Conservation (phyloP, 78 protist genomes). For the Dictyostelium purpureum region DNA sequence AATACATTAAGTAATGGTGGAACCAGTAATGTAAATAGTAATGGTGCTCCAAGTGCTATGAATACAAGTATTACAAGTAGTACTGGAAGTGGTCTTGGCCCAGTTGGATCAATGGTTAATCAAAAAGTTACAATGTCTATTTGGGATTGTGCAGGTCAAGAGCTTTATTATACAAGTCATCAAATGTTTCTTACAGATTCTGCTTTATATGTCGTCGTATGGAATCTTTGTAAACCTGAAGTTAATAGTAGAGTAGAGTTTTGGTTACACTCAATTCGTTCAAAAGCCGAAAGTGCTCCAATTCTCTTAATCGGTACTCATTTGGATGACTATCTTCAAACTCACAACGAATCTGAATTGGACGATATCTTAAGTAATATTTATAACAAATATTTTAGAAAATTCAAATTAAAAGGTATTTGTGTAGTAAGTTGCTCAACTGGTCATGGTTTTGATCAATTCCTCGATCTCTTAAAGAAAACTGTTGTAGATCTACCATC, state of each 20-base stretch:
- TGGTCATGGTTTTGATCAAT: slow-evolving; percentile 43
- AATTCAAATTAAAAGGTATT: slow-evolving; percentile 48
- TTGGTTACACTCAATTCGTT: slow-evolving; percentile 73
- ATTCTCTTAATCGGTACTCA: slow-evolving; percentile 73
- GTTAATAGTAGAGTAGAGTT: slow-evolving; percentile 73
- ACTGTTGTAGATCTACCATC: slow-evolving; percentile 33
- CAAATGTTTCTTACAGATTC: slow-evolving; percentile 77
- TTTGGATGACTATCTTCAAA: slow-evolving; percentile 49
- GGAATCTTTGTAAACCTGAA: slow-evolving; percentile 78
- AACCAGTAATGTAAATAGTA: background rate
- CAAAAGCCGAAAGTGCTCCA: slow-evolving; percentile 62
- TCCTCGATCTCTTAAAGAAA: slow-evolving; percentile 32
- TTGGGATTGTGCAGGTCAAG: slow-evolving; percentile 84
- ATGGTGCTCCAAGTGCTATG: background rate
- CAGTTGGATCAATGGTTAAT: background rate
- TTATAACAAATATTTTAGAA: slow-evolving; percentile 54
- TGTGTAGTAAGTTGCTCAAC: slow-evolving; percentile 44
- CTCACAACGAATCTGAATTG: slow-evolving; percentile 46
- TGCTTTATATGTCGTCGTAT: slow-evolving; percentile 63
- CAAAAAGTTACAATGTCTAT: slow-evolving; percentile 60
- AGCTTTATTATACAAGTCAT: slow-evolving; percentile 66
- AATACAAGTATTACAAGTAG: background rate
- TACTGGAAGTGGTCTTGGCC: background rate
- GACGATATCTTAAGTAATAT: slow-evolving; percentile 40
- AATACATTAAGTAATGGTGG: background rate